These are phyloP conservation scores for Elsinoe fawcettii DNA, from an alignment of 2,329 filamentous ascomycete genomes.

Conservation along the genomic window DNA sequence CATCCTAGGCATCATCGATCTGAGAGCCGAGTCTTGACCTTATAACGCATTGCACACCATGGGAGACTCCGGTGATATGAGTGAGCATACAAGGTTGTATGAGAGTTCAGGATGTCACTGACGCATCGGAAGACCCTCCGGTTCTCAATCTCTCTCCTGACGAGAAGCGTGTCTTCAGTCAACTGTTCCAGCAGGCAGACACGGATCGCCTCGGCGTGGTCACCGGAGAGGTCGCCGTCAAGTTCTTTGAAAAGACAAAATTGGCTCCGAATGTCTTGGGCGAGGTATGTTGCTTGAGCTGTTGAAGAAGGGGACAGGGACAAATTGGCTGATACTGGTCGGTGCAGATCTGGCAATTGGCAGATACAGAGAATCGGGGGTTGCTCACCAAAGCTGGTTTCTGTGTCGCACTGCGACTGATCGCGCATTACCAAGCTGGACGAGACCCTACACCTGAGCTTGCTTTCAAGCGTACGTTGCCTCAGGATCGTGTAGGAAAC, in stretches of 20 bases:
- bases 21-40: neutral
- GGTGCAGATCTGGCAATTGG: slow-evolving; percentile 92
- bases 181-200: slow-evolving; percentile 89
- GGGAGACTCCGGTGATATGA: slow-evolving; percentile 15
- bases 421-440: slow-evolving; percentile 88
- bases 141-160: slow-evolving; percentile 68
- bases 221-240: slow-evolving; percentile 90
- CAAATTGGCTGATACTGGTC: neutral
- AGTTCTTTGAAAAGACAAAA: slow-evolving; percentile 95
- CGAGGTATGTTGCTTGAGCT: slow-evolving; percentile 53
- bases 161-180: slow-evolving; percentile 88
- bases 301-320: neutral
- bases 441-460: slow-evolving; percentile 72
- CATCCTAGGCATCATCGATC: neutral
- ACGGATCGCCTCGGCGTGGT: slow-evolving; percentile 86
- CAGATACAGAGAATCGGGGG: slow-evolving; percentile 91
- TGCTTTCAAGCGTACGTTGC: slow-evolving; percentile 61
- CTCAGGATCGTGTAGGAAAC: neutral
- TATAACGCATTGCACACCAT: neutral
- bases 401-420: slow-evolving; percentile 83
- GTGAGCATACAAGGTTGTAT: neutral
- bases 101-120: slow-evolving; percentile 11
- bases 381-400: slow-evolving; percentile 90
- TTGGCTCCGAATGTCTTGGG: slow-evolving; percentile 79
- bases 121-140: slow-evolving; percentile 24